Conservation (phyloP, 345 rosid species). For the Abelmoschus esculentus region DNA sequence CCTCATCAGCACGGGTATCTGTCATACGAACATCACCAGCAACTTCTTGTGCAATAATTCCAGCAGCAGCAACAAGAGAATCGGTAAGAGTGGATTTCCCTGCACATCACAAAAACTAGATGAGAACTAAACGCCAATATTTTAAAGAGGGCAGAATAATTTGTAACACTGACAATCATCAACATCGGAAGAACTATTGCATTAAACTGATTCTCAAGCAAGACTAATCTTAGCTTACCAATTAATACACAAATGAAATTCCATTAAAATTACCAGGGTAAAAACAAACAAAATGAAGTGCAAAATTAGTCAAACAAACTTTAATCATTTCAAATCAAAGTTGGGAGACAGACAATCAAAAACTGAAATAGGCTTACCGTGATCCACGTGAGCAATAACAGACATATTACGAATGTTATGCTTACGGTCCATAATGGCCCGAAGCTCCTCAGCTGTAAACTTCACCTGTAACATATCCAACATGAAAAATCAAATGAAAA, state of each 20-base stretch:
- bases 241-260: neutral
- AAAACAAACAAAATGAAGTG: neutral
- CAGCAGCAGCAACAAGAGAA: slow-evolving; percentile 59
- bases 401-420: slow-evolving; percentile 71
- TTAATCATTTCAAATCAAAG: neutral
- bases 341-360: neutral
- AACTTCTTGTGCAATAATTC: slow-evolving; percentile 52
- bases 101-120: slow-evolving; percentile 3
- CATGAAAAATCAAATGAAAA: neutral
- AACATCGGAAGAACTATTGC: slow-evolving; percentile 14
- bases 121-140: neutral
- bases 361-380: slow-evolving; percentile 19
- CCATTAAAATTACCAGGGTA: too few relatives aligned
- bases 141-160: neutral
- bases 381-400: slow-evolving; percentile 74
- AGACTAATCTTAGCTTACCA: neutral
- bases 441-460: slow-evolving; percentile 56
- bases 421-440: slow-evolving; percentile 57
- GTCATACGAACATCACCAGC: slow-evolving; percentile 65
- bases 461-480: slow-evolving; percentile 33
- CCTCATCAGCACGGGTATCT: slow-evolving; percentile 50
- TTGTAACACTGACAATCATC: neutral
- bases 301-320: neutral
- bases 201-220: neutral
- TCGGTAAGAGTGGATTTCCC: slow-evolving; percentile 49